phyloP scores from a whole-genome alignment of 2,329 filamentous ascomycete genomes.

The Sporothrix mexicana region DNA sequence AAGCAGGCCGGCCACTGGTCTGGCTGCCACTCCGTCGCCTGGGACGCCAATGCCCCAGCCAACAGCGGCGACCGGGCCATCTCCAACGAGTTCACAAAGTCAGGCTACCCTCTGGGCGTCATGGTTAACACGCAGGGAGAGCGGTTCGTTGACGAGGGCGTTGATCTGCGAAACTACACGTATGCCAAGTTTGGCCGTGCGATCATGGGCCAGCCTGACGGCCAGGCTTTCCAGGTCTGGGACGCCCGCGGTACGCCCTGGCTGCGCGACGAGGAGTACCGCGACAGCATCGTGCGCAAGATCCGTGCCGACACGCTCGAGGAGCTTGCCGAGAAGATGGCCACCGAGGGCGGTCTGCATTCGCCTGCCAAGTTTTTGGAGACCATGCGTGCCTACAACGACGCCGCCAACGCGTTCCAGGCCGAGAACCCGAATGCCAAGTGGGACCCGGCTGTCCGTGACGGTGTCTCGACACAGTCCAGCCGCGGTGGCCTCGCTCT shows the following conservation, averaged over 20 bases:
- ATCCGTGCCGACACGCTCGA: slow-evolving; percentile 58
- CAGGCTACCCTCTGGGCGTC: slow-evolving; percentile 69
- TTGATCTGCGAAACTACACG: slow-evolving; percentile 69
- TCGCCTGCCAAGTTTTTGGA: slow-evolving; percentile 54
- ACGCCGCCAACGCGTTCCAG: slow-evolving; percentile 56
- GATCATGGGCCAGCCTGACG: slow-evolving; percentile 64
- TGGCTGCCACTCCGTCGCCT: slow-evolving; percentile 68
- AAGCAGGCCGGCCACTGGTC: slow-evolving; percentile 64
- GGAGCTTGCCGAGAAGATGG: slow-evolving; percentile 60
- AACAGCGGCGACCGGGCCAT: slow-evolving; percentile 61
- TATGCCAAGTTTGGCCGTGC: slow-evolving; percentile 69
- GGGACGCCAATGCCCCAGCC: slow-evolving; percentile 66
- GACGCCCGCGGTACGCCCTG: slow-evolving; percentile 58
- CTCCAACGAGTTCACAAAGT: slow-evolving; percentile 72
- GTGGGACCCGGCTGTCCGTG: slow-evolving; percentile 66
- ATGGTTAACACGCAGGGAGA: slow-evolving; percentile 66
- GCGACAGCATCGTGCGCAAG: slow-evolving; percentile 60
- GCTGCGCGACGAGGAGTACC: slow-evolving; percentile 67
- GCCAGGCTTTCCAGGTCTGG: slow-evolving; percentile 69
- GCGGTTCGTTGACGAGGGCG: slow-evolving; percentile 70
- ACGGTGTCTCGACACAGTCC: slow-evolving; percentile 67
- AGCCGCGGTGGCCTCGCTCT: slow-evolving; percentile 50
- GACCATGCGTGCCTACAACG: slow-evolving; percentile 63
- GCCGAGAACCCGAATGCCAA: slow-evolving; percentile 51
- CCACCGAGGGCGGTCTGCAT: slow-evolving; percentile 53